phyloP scores from a whole-genome alignment of 106 monocot genomes.

The Phalaenopsis equestris region DNA sequence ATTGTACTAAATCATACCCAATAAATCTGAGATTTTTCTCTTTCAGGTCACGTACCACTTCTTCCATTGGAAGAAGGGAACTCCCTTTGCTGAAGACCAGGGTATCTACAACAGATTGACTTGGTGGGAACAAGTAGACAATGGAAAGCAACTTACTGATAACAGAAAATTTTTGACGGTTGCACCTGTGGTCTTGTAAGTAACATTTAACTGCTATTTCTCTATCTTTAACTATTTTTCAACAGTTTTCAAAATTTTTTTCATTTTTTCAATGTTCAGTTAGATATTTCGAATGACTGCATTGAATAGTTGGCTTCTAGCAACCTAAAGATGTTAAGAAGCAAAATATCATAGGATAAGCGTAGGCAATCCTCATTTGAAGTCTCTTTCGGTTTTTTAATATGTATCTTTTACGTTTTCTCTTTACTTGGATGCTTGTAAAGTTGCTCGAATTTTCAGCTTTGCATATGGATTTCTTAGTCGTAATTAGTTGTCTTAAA shows the following conservation, averaged over 20 bases:
- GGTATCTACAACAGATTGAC: slow-evolving; percentile 51
- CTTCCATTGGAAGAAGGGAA: slow-evolving; percentile 64
- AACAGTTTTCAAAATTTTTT: neutral
- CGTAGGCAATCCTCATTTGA: neutral
- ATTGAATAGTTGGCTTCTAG: neutral
- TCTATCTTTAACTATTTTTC: neutral
- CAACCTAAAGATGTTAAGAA: neutral
- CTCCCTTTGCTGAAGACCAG: slow-evolving; percentile 60
- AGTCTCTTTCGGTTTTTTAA: neutral
- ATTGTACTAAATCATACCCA: neutral
- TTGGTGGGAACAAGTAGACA: slow-evolving; percentile 70
- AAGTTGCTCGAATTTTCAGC: neutral
- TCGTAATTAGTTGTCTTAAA: neutral
- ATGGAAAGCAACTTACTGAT: slow-evolving; percentile 49
- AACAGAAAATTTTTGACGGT: slow-evolving; percentile 58
- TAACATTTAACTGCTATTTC: slow-evolving; percentile 9
- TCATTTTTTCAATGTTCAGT: neutral
- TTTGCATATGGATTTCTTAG: slow-evolving; percentile 2
- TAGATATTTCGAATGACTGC: neutral
- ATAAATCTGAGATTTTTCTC: neutral
- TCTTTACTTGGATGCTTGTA: neutral
- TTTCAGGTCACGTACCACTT: slow-evolving; percentile 37
- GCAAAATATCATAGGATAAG: neutral
- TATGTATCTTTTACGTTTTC: neutral
- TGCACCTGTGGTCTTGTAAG: slow-evolving; percentile 56